These are phyloP conservation scores for Dothiorella sarmentorum DNA, from an alignment of 2,329 filamentous ascomycete species.

Conservation along the genomic window DNA sequence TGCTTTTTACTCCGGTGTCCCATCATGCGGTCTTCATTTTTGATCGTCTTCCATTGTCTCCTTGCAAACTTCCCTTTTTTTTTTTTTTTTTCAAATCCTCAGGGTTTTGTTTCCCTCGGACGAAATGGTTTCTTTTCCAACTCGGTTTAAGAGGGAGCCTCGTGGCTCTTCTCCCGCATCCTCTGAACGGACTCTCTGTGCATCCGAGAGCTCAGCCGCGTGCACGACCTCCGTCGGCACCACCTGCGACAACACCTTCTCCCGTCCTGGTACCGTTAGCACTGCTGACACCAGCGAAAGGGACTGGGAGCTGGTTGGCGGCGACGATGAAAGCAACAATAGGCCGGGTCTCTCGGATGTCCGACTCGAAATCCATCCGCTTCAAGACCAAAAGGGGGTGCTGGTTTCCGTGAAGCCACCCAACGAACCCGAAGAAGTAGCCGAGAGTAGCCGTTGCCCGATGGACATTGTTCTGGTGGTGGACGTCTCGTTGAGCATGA, in stretches of 20 bases:
- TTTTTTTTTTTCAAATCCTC: neutral
- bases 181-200: neutral
- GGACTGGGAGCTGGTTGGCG: neutral
- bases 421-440: constrained; percentile 27
- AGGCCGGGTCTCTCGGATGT: neutral
- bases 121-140: neutral
- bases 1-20: neutral
- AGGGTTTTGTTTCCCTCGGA: too few relatives aligned
- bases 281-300: neutral
- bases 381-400: constrained; percentile 35
- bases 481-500: constrained; percentile 60
- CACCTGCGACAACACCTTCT: neutral
- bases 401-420: constrained; percentile 50
- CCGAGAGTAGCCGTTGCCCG: constrained; percentile 40
- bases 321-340: neutral
- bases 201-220: neutral
- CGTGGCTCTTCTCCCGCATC: neutral
- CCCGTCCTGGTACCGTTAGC: too few relatives aligned
- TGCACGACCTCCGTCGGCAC: neutral
- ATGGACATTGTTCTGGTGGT: constrained; percentile 62
- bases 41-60: neutral
- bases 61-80: neutral
- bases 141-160: neutral
- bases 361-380: constrained; percentile 13
- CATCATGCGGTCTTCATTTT: too few relatives aligned